These are phyloP conservation scores for Pseudonitzschia multiseries DNA, from an alignment of 108 stramenopile species.

Conservation along the genomic window DNA sequence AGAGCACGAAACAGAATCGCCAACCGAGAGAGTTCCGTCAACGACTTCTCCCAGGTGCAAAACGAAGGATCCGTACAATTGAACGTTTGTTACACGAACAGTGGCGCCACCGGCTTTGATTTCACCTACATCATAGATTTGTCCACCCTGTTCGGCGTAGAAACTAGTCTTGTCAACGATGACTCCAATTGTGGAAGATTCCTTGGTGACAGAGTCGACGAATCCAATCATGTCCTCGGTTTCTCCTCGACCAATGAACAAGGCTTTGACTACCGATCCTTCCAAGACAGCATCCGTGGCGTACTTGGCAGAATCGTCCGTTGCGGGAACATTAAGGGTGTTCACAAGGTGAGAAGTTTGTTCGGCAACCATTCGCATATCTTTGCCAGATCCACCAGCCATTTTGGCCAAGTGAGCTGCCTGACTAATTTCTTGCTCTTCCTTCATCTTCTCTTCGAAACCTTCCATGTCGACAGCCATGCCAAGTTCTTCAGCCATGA, in stretches of 20 bases:
- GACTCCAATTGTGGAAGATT: slow-evolving; percentile 85
- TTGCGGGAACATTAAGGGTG: slow-evolving; percentile 61
- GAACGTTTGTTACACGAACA: slow-evolving; percentile 79
- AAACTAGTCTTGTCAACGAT: slow-evolving; percentile 92
- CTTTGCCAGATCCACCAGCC: slow-evolving; percentile 88
- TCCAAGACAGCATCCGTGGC: slow-evolving; percentile 78
- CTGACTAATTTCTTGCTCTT: slow-evolving; percentile 79
- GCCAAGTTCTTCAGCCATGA: slow-evolving; percentile 98
- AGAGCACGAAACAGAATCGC: slow-evolving; percentile 73
- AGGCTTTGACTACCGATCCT: slow-evolving; percentile 79
- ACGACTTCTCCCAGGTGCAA: slow-evolving; percentile 86
- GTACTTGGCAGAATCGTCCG: slow-evolving; percentile 90
- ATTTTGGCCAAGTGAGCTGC: slow-evolving; percentile 78
- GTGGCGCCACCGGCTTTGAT: slow-evolving; percentile 52
- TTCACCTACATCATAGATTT: slow-evolving; percentile 90
- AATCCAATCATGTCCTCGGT: slow-evolving; percentile 90
- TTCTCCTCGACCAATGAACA: slow-evolving; percentile 89
- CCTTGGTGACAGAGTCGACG: slow-evolving; percentile 65
- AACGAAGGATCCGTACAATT: slow-evolving; percentile 90
- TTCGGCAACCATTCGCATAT: slow-evolving; percentile 96
- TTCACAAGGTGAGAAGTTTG: slow-evolving; percentile 90
- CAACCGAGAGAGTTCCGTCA: slow-evolving; percentile 72
- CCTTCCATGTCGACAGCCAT: slow-evolving; percentile 89
- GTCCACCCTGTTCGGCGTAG: slow-evolving; percentile 98
- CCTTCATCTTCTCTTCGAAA: slow-evolving; percentile 89